phyloP scores from a whole-genome alignment of 805 yeast species.

The Gaillardinia entomophila region DNA sequence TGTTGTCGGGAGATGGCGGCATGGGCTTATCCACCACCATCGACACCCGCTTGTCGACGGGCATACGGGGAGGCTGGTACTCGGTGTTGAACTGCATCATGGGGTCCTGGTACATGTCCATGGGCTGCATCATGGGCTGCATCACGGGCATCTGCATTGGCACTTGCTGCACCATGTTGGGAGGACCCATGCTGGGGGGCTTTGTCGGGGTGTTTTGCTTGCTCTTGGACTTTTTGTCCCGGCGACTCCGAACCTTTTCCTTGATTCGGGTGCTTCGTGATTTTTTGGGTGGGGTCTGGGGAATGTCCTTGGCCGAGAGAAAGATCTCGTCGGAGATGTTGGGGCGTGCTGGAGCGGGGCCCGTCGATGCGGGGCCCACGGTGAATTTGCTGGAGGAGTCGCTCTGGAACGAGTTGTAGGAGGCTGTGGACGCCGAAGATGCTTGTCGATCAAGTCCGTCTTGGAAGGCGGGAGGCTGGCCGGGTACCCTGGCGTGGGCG shows the following conservation, averaged over 20 bases:
- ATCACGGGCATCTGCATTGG: constrained; percentile 1
- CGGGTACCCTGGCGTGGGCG: too few species aligned
- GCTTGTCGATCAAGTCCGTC: constrained; percentile 1
- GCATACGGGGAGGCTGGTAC: constrained; percentile 2
- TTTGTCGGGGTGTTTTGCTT: neutral
- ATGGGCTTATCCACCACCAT: constrained; percentile 4
- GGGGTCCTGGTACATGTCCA: constrained; percentile 7
- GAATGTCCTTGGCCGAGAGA: constrained; percentile 1
- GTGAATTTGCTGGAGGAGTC: constrained; percentile 21
- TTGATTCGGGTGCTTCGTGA: constrained; percentile 1
- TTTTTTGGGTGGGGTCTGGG: neutral
- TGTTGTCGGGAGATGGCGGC: neutral
- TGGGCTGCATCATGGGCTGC: constrained; percentile 4
- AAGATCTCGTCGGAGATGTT: constrained; percentile 2
- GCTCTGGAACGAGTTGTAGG: constrained; percentile 27
- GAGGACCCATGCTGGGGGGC: neutral
- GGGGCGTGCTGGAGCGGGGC: too few species aligned
- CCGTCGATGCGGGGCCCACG: too few species aligned
- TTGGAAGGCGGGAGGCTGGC: neutral
- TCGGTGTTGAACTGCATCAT: constrained; percentile 12
- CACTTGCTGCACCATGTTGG: constrained; percentile 1
- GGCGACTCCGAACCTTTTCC: constrained; percentile 1
- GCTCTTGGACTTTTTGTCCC: constrained; percentile 2
- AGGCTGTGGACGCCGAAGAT: constrained; percentile 11
- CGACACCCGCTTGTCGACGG: constrained; percentile 8